Percentiles rank a stretch among this genome's conserved stretches.
phyloP scores from a whole-genome alignment of 345 rosid species.

The Anastatica hierochuntica region DNA sequence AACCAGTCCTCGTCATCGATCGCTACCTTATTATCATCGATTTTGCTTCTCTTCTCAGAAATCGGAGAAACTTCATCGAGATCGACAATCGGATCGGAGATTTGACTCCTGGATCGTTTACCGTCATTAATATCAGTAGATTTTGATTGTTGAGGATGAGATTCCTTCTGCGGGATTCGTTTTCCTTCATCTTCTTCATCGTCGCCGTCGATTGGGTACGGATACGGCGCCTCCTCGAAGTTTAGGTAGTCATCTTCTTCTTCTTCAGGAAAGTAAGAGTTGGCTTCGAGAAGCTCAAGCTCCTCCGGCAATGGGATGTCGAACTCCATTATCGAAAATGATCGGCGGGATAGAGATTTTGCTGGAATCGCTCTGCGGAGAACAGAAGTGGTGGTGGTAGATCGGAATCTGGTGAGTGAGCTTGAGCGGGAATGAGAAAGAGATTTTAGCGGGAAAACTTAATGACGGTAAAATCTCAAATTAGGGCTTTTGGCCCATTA shows the following conservation, averaged over 20 bases:
- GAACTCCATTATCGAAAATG: slow-evolving; percentile 36
- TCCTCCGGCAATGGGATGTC: slow-evolving; percentile 77
- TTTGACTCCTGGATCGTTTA: slow-evolving; percentile 42
- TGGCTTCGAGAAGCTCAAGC: slow-evolving; percentile 83
- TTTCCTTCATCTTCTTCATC: slow-evolving; percentile 21
- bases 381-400: background rate
- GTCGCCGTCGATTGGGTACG: slow-evolving; percentile 22
- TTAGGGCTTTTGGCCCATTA: slow-evolving; percentile 7
- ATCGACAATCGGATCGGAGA: slow-evolving; percentile 18
- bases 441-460: slow-evolving; percentile 23
- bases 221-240: slow-evolving; percentile 26
- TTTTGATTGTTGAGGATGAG: slow-evolving; percentile 10
- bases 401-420: slow-evolving; percentile 9
- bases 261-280: slow-evolving; percentile 42
- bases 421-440: slow-evolving; percentile 12
- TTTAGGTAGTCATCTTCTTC: slow-evolving; percentile 27
- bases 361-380: background rate
- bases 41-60: slow-evolving; percentile 50
- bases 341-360: background rate
- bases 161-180: slow-evolving; percentile 10
- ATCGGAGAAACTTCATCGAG: slow-evolving; percentile 10
- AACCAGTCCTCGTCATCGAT: slow-evolving; percentile 57
- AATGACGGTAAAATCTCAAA: background rate
- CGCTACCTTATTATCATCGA: slow-evolving; percentile 5
- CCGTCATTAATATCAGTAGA: slow-evolving; percentile 21